Evolutionary conservation across 2,329 filamentous ascomycete genomes (phyloP), one percentile per base, ranked within the genome.

Genomic region (Alternaria incomplexa): DNA sequence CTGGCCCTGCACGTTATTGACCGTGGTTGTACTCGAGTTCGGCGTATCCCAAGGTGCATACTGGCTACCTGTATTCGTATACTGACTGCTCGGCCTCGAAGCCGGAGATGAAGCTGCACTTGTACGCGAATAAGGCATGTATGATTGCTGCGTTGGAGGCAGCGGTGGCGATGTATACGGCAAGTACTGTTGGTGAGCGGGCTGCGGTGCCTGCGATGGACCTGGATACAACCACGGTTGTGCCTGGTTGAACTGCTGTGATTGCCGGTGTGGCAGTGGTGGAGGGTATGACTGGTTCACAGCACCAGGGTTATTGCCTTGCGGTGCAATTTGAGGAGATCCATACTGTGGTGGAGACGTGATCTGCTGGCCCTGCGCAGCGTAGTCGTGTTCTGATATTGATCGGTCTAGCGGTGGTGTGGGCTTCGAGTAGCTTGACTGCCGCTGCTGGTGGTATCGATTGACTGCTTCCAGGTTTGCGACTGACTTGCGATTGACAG

Each of bases 401-500:
- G 50, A 58, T 58, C 56, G 51, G 44, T 65, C 56, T 5, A 61
- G 36, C 1, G 54, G 30, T 47, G 20, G 45, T 44, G 28, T 45
- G 32, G 56, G 56, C 13, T 36, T 50, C 25, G 52, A 40, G 5
- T 56, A 56, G 17, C 55, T 56, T 30, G 61, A 20, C 20, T 69
- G 64, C 10, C 58, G 65, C 43, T 70, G 58, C 32, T 61, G 45
- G 12, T 68, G 68, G 23, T 67, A 64, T 6, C 64, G 45, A 28
- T 61, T 61, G 11, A 48, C 20, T 1, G 56, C 9, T 25, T 65
- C 66, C 28, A 61, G 12, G 15, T 63, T 68, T 6, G 60, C 40
- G 23, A 59, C 20, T 9, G 67, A 53, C 40, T 43, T 57, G 4
- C 58, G 48, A 25, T 55, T 58, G 6, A 60, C 25, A 32, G 57